Evolutionary conservation across 371 early-diverging fungal species (phyloP).

Genomic region (Mucor racemosus): DNA sequence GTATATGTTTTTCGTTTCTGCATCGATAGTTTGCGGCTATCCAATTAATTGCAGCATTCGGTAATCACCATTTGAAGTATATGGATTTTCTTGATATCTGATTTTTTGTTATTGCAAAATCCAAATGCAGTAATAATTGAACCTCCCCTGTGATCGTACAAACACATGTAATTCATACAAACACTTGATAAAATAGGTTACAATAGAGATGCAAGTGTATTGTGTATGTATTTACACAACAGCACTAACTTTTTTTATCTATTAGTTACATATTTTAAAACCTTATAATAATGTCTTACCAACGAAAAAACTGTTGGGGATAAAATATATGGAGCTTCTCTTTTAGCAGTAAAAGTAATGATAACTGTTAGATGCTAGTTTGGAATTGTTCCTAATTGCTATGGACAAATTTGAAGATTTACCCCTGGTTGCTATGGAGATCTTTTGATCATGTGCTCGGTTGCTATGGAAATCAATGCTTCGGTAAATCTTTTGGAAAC

Average conservation of each 20-base stretch:
- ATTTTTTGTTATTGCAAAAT: background rate
- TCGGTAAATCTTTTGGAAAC: no score
- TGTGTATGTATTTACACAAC: background rate
- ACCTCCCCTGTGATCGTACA: conserved; percentile 3
- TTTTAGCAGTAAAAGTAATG: no score
- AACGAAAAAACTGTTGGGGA: background rate
- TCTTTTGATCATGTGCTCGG: background rate
- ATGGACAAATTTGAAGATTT: background rate
- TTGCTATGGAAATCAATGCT: background rate
- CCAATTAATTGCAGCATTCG: background rate
- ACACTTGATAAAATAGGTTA: background rate
- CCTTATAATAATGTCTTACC: background rate
- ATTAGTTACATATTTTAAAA: background rate
- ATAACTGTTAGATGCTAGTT: no score
- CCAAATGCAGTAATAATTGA: conserved; percentile 2
- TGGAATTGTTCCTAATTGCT: background rate
- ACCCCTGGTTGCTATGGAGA: background rate
- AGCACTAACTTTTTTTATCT: conserved; percentile 1
- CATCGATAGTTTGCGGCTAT: no score
- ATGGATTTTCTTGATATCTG: background rate
- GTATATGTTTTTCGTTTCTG: no score
- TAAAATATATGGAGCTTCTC: background rate
- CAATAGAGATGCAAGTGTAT: background rate
- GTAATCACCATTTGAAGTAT: background rate
- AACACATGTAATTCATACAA: conserved; percentile 3